Conservation (phyloP, 2,329 filamentous ascomycete genomes). For the Venturia pyrina region DNA sequence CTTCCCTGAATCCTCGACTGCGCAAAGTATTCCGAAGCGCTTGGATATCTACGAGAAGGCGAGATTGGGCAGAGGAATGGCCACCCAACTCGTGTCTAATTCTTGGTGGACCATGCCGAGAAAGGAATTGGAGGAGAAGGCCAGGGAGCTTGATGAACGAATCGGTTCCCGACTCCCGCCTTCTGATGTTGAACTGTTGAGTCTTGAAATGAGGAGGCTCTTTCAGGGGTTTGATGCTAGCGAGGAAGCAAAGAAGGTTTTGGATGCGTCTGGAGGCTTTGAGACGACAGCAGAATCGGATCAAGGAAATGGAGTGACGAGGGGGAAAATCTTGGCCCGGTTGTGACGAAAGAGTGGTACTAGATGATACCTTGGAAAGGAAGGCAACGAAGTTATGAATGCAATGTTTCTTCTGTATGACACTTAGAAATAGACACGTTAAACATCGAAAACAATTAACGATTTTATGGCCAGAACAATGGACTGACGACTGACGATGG, state of each 20-base stretch:
- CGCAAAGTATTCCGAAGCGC: background rate
- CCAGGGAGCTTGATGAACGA: background rate
- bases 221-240: background rate
- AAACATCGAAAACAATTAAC: no score
- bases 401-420: no score
- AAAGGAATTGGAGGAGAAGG: background rate
- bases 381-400: no score
- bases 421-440: no score
- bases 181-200: background rate
- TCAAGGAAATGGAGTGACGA: no score
- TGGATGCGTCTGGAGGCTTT: background rate
- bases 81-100: background rate
- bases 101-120: background rate
- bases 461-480: no score
- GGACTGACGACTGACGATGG: no score
- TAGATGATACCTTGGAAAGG: no score
- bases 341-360: no score
- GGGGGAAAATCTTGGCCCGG: no score
- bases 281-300: no score
- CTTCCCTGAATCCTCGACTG: background rate
- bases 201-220: background rate
- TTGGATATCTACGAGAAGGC: background rate
- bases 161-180: background rate
- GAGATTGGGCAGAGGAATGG: background rate
- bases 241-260: background rate